Conservation (phyloP, 2,329 filamentous ascomycete genomes). For the Talaromyces sp. region DNA sequence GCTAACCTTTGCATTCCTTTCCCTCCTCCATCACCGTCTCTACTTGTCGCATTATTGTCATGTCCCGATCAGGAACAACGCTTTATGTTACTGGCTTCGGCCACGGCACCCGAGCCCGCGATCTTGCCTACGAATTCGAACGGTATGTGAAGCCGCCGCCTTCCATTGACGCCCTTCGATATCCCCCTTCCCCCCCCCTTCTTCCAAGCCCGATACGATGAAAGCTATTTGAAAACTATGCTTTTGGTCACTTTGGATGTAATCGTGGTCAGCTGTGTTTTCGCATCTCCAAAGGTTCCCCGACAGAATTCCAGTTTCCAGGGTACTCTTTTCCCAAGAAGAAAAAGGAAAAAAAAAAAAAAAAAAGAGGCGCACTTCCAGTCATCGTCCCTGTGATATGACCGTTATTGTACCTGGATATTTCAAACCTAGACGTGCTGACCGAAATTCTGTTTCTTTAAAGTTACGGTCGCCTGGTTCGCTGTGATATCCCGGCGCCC, state of each 20-base stretch:
- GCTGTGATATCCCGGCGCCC: conserved; percentile 96
- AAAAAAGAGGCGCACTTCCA: no score
- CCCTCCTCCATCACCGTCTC: conserved; percentile 2
- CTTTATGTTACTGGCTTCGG: conserved; percentile 99
- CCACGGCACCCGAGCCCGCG: conserved; percentile 96
- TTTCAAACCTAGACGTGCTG: conserved; percentile 1
- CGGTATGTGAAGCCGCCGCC: conserved; percentile 78
- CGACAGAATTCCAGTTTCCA: no score
- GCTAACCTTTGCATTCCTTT: conserved; percentile 6
- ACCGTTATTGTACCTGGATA: conserved; percentile 15
- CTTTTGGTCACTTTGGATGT: conserved; percentile 2
- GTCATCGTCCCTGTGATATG: conserved; percentile 16
- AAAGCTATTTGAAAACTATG: conserved; percentile 8
- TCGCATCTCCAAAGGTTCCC: not conserved
- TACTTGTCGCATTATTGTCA: conserved; percentile 41
- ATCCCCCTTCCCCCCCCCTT: conserved; percentile 36
- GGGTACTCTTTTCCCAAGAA: no score
- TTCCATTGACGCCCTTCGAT: conserved; percentile 39
- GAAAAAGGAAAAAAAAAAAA: no score
- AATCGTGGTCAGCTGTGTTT: not conserved
- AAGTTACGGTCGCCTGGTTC: conserved; percentile 97
- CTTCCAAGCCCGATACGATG: conserved; percentile 37
- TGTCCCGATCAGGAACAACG: conserved; percentile 92
- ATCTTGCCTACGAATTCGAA: conserved; percentile 99
- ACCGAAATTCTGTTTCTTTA: conserved; percentile 48